A percentile compares a stretch with the other conserved stretches of the same genome.
phyloP scores from a whole-genome alignment of 805 yeast genomes.

The Wickerhamomyces mucosus region DNA sequence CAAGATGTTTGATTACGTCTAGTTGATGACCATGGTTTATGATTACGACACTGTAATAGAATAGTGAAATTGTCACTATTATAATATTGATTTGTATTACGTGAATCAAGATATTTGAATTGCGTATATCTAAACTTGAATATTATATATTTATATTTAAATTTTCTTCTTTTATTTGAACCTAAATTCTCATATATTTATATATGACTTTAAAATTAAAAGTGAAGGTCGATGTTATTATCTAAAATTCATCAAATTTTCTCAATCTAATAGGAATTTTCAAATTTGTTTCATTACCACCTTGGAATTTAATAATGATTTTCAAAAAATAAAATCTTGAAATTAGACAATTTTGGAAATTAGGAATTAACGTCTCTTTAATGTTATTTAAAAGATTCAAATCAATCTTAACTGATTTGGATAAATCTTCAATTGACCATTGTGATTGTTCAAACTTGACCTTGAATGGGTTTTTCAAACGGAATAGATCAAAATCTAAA shows the following conservation, averaged over 20 bases:
- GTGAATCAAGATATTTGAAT: too few species aligned
- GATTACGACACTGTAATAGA: too few species aligned
- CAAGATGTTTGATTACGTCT: too few species aligned
- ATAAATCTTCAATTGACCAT: constrained; percentile 3
- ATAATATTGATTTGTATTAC: too few species aligned
- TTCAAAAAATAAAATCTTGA: constrained; percentile 49
- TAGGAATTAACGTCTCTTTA: constrained; percentile 44
- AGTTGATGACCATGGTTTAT: too few species aligned
- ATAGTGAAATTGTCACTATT: too few species aligned
- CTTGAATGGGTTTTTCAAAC: constrained; percentile 3
- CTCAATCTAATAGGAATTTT: constrained; percentile 30
- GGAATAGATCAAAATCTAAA: constrained; percentile 7
- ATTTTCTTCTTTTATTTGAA: too few species aligned
- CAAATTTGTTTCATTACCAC: constrained; percentile 21
- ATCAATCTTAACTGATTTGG: constrained; percentile 27
- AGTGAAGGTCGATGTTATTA: too few species aligned
- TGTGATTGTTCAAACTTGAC: constrained; percentile 16
- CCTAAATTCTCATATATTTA: too few species aligned
- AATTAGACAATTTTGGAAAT: constrained; percentile 55
- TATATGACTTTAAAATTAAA: too few species aligned
- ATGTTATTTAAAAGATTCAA: constrained; percentile 33
- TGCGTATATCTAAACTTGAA: too few species aligned
- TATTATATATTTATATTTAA: too few species aligned
- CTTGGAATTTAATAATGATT: constrained; percentile 30
- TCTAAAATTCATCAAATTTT: constrained; percentile 15